phyloP scores from a whole-genome alignment of 768 basidiomycete species.

The Hemileccinum impolitum region DNA sequence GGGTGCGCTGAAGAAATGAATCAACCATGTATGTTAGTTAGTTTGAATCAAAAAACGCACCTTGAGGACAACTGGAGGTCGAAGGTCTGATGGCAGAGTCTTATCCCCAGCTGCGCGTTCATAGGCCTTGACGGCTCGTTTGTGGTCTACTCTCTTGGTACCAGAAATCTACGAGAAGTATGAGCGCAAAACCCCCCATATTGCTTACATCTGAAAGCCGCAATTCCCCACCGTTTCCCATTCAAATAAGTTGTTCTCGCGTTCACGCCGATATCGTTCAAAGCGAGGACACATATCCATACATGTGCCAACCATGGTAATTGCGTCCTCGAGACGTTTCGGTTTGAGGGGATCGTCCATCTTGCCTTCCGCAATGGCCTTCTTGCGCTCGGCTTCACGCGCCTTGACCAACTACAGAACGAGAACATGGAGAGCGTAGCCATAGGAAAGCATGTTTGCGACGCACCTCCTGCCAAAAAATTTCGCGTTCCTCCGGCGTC shows the following conservation, averaged over 20 bases:
- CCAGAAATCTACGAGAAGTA: conserved; percentile 60
- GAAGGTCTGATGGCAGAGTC: conserved; percentile 84
- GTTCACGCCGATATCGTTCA: conserved; percentile 87
- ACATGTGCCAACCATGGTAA: conserved; percentile 91
- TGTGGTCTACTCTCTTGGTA: conserved; percentile 83
- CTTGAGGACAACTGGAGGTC: conserved; percentile 81
- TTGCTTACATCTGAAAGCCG: conserved; percentile 1
- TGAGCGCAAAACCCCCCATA: conserved; percentile 30
- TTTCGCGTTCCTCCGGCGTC: conserved; percentile 60
- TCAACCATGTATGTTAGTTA: background rate
- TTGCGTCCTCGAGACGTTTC: conserved; percentile 82
- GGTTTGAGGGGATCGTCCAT: conserved; percentile 85
- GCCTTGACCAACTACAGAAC: conserved; percentile 60
- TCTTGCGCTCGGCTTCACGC: conserved; percentile 67
- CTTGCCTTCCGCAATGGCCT: conserved; percentile 75
- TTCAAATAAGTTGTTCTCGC: conserved; percentile 81
- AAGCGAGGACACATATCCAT: conserved; percentile 93
- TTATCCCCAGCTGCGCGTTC: conserved; percentile 94
- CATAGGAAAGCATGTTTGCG: conserved; percentile 6
- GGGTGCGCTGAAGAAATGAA: conserved; percentile 55
- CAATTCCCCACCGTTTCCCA: conserved; percentile 70
- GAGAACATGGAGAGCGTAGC: conserved; percentile 22
- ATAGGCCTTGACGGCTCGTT: conserved; percentile 90
- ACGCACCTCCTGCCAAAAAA: conserved; percentile 70
- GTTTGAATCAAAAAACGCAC: conserved; percentile 34